These are phyloP conservation scores for Yarrowia sp. DNA, from an alignment of 805 yeast species.

Conservation along the genomic window DNA sequence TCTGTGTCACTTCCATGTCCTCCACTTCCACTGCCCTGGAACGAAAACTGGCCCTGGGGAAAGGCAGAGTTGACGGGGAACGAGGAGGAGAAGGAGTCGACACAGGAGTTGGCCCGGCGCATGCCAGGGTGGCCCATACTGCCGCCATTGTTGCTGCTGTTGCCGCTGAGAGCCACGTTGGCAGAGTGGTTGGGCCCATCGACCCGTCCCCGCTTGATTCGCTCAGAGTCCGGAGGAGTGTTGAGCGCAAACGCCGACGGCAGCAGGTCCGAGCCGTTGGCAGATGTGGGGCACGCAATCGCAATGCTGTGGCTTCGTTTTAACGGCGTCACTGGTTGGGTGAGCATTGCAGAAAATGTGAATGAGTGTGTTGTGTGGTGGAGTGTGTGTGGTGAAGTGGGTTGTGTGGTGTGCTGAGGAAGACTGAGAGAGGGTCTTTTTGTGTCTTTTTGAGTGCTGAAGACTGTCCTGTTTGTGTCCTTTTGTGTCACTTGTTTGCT, in stretches of 20 bases:
- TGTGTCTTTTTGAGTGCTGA: background rate
- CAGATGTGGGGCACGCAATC: conserved; percentile 27
- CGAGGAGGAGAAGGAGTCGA: conserved; percentile 27
- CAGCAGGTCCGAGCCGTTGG: conserved; percentile 26
- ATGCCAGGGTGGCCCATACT: conserved; percentile 11
- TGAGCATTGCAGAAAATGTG: conserved; percentile 5
- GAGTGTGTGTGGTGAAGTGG: background rate
- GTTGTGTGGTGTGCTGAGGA: too few relatives aligned
- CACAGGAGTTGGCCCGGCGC: conserved; percentile 34
- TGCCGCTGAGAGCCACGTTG: background rate
- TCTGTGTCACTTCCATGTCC: too few relatives aligned
- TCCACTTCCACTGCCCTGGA: background rate
- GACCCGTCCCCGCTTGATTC: conserved; percentile 15
- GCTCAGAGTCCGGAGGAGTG: conserved; percentile 37
- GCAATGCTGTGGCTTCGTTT: conserved; percentile 37
- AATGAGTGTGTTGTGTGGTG: background rate
- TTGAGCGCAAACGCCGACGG: conserved; percentile 38
- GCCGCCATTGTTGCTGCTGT: background rate
- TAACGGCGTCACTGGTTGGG: conserved; percentile 38
- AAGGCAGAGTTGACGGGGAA: conserved; percentile 24
- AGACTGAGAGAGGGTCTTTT: background rate
- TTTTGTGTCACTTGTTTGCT: background rate
- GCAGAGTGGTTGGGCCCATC: background rate
- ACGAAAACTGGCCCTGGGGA: conserved; percentile 5
- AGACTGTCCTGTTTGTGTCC: background rate